Evolutionary conservation across 352 stramenopile genomes (phyloP).

Genomic region (Phytophthora megakarya): DNA sequence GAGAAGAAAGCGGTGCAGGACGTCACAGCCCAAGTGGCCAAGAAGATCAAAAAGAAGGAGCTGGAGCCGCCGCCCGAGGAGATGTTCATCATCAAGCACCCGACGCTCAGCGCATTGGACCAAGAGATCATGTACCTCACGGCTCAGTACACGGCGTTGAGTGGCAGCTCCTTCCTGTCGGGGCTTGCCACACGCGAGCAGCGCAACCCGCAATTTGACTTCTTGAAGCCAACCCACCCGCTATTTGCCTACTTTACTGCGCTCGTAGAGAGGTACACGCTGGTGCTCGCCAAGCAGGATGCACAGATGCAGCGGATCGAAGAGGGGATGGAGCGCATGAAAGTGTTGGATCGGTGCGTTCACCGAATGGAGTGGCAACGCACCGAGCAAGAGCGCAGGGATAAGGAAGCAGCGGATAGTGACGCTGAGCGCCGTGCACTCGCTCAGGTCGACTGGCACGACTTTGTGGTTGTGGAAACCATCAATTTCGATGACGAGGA

Average conservation of each 20-base stretch:
- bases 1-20: constrained; percentile 87
- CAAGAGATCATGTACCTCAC: constrained; percentile 98
- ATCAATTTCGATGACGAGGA: constrained; percentile 96
- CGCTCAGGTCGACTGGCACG: constrained; percentile 97
- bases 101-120: constrained; percentile 90
- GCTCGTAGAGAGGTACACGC: constrained; percentile 96
- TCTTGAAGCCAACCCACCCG: constrained; percentile 96
- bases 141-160: constrained; percentile 97
- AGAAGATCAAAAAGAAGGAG: constrained; percentile 93
- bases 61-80: constrained; percentile 67
- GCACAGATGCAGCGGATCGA: constrained; percentile 74
- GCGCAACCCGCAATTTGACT: constrained; percentile 97
- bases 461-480: constrained; percentile 99
- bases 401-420: constrained; percentile 70
- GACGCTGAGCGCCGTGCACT: constrained; percentile 77
- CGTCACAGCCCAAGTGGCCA: constrained; percentile 82
- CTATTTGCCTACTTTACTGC: constrained; percentile 99
- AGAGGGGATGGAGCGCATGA: constrained; percentile 82
- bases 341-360: constrained; percentile 85
- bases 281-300: constrained; percentile 81
- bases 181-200: constrained; percentile 95
- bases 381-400: constrained; percentile 73
- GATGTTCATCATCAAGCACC: constrained; percentile 89
- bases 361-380: constrained; percentile 84
- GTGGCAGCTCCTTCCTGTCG: constrained; percentile 94